Base-by-base conservation (phyloP, 208 protist genomes). In the Crithidia acanthocephali region DNA sequence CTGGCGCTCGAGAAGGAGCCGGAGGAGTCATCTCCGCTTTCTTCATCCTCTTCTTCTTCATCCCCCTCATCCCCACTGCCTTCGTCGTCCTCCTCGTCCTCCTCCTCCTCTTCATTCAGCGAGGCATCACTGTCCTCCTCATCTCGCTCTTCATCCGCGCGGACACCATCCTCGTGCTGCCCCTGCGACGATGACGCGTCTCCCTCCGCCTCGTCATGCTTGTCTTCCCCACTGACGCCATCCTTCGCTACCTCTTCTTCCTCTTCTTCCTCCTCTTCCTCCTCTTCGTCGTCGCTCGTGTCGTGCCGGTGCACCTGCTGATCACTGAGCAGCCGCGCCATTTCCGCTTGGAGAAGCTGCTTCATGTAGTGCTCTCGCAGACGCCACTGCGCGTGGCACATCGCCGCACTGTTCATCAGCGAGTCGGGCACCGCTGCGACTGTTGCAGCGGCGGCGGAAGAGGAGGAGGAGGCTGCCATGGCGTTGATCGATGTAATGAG, bases 321-420 rank as follows among this genome's bases (percentile, higher is more conserved):
- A 23, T 45, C 64, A 53, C 28, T 65, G 40, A 63, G 65, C 73
- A 74, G 68, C 68, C 20, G 44, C 27, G 58, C 68, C 61, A 82
- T 73, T 59, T 88, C 86, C 4, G 42, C 25, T 33, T 66, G 48
- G 45, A 92, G 72, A 8, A 88, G 72, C 37, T 73, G 74, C 23
- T 66, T 62, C 72, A 89, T 79, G 66, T 86, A 92, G 30, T 68
- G 59, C 50, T 92, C 86, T 23, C 79, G 67, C 50, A 76, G 68
- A 15, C 79, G 76, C 81, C 80, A 80, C 25, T 74, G 69, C 27
- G 70, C 58, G 50, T 59, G 30, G 72, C 71, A 86, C 45, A 51
- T 53, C n/a, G 58, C 48, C 0, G 76, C 72, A 33, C 53, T 67
- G 20, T 47, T 37, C 9, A n/a, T 50, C 27, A 70, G 23, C 61